A percentile compares a stretch with the other conserved stretches of the same genome.
These are phyloP conservation scores for Fusarium hainanense DNA, from an alignment of 2,329 filamentous ascomycete species.

Conservation along the genomic window DNA sequence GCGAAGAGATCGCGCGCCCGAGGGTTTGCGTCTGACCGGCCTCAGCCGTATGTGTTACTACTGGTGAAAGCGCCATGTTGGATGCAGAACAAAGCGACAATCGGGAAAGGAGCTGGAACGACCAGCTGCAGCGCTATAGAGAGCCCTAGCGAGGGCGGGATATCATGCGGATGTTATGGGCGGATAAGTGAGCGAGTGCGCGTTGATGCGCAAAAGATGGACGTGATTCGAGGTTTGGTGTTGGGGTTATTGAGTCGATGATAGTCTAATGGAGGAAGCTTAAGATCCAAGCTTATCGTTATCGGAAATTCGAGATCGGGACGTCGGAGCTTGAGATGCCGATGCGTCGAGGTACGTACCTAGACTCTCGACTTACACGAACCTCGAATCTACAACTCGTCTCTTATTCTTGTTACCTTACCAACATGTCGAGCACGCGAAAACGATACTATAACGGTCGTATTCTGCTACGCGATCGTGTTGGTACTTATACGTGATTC, in stretches of 20 bases:
- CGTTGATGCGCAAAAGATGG: not conserved
- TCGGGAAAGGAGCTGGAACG: constrained; percentile 10
- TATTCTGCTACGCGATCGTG: rapidly evolving
- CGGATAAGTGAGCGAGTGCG: not conserved
- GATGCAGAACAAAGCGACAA: constrained; percentile 11
- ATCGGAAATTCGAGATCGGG: constrained; percentile 28
- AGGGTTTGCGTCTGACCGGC: constrained; percentile 41
- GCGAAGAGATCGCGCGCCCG: constrained; percentile 54
- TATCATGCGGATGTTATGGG: too few species aligned
- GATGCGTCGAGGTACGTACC: constrained; percentile 1
- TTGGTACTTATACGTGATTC: too few species aligned
- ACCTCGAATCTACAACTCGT: not conserved
- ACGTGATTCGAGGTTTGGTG: not conserved
- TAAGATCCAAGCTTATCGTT: constrained; percentile 33
- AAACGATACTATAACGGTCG: too few species aligned
- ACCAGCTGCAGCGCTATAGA: constrained; percentile 6
- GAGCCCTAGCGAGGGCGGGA: not conserved
- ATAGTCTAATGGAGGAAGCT: constrained; percentile 10
- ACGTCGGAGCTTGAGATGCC: constrained; percentile 28
- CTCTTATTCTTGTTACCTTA: not conserved
- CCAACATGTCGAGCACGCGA: not conserved
- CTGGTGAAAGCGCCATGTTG: constrained; percentile 60
- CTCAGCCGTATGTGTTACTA: constrained; percentile 56
- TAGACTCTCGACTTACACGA: constrained; percentile 1
- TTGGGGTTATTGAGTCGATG: constrained; percentile 1